Evolutionary conservation across 169 alveolate species (phyloP).

Genomic region (Besnoitia besnoiti): DNA sequence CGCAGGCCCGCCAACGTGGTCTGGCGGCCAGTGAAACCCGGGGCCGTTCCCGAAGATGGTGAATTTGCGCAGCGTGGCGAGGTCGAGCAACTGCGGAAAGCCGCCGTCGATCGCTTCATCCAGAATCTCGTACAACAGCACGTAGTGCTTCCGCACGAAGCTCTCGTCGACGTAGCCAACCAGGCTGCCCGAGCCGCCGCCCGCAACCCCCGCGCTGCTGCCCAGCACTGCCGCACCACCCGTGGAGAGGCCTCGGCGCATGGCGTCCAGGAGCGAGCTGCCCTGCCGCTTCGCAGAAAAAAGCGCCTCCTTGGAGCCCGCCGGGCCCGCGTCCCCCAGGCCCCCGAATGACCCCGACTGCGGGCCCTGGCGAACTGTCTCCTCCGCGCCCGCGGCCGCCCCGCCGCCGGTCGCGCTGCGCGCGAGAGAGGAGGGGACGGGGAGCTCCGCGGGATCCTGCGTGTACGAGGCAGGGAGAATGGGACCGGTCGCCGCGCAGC

Average conservation of each 20-base stretch:
- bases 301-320: not conserved
- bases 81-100: conserved; percentile 90
- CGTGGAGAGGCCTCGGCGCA: not conserved
- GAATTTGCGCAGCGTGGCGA: conserved; percentile 86
- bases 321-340: not conserved
- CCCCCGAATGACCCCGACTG: no score
- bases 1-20: not conserved
- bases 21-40: conserved; percentile 63
- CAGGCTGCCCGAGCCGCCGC: not conserved
- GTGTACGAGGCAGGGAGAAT: not conserved
- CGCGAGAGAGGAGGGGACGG: not conserved
- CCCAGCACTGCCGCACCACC: not conserved
- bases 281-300: not conserved
- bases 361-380: not conserved
- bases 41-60: conserved; percentile 82
- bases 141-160: conserved; percentile 65
- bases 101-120: conserved; percentile 89
- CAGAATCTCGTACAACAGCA: conserved; percentile 71
- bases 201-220: not conserved
- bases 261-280: conserved; percentile 4
- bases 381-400: not conserved
- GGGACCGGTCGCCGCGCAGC: not conserved
- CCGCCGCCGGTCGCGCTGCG: not conserved
- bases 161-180: conserved; percentile 28
- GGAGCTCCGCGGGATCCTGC: not conserved